These are phyloP conservation scores for Penicillium soppii DNA, from an alignment of 495 filamentous ascomycete species.

Conservation along the genomic window DNA sequence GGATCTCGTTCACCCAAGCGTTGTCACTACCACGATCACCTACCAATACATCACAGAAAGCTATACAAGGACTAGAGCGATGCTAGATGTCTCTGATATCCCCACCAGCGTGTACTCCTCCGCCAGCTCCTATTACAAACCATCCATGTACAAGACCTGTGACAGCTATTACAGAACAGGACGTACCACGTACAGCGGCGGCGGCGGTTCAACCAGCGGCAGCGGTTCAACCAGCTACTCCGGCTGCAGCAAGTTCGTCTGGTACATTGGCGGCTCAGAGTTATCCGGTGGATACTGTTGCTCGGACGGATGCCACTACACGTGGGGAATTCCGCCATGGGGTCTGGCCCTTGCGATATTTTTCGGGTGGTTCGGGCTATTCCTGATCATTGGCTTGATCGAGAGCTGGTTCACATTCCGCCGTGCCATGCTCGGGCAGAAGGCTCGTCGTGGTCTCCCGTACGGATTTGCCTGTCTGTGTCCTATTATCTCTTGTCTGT, in stretches of 20 bases:
- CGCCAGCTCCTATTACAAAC: slow-evolving; percentile 16
- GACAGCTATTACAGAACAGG: neutral
- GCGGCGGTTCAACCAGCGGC: neutral
- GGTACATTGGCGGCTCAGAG: slow-evolving; percentile 6
- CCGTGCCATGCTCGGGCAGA: slow-evolving; percentile 39
- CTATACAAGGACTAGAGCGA: slow-evolving; percentile 16
- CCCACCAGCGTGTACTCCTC: slow-evolving; percentile 18
- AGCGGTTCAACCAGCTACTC: neutral
- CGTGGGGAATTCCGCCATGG: slow-evolving; percentile 22
- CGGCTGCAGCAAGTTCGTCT: slow-evolving; percentile 11
- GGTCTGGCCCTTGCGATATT: slow-evolving; percentile 35
- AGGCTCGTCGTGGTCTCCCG: slow-evolving; percentile 41
- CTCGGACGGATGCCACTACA: slow-evolving; percentile 14
- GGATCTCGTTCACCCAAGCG: slow-evolving; percentile 6
- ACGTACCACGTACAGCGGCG: neutral
- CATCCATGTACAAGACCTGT: slow-evolving; percentile 10
- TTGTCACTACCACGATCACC: slow-evolving; percentile 24
- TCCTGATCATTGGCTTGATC: slow-evolving; percentile 40
- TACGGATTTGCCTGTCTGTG: slow-evolving; percentile 32
- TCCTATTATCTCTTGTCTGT: slow-evolving; percentile 28
- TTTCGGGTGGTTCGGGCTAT: slow-evolving; percentile 31
- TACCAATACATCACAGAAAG: slow-evolving; percentile 8
- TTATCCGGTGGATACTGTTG: slow-evolving; percentile 17
- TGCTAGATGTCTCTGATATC: slow-evolving; percentile 20
- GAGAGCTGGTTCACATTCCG: slow-evolving; percentile 47